Conservation (phyloP, 2,329 filamentous ascomycete genomes). For the Trematosphaeria pertusa region DNA sequence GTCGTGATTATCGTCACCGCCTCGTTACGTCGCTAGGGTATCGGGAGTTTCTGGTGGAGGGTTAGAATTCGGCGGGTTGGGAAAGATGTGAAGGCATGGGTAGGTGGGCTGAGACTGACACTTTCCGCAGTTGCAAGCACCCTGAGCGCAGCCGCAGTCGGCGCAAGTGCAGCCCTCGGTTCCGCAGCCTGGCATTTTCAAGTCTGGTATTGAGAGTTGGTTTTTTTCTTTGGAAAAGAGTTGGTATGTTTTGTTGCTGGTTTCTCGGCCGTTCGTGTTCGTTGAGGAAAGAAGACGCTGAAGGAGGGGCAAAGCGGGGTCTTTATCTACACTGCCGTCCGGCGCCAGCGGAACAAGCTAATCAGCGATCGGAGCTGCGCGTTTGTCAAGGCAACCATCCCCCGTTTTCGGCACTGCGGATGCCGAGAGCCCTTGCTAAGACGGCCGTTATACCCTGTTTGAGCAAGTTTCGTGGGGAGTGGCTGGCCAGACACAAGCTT, state of each 20-base stretch:
- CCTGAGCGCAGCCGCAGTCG: constrained; percentile 36
- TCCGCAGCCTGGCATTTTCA: constrained; percentile 41
- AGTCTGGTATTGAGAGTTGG: constrained; percentile 4
- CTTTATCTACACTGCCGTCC: constrained; percentile 7
- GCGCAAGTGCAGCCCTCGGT: constrained; percentile 35
- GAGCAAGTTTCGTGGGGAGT: constrained; percentile 24
- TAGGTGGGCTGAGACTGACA: constrained; percentile 10
- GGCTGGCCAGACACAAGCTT: too few species aligned
- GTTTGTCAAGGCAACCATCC: neutral
- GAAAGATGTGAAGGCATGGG: constrained; percentile 1
- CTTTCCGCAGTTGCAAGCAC: constrained; percentile 40
- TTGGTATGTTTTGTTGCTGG: constrained; percentile 1
- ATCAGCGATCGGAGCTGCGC: neutral
- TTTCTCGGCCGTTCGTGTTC: neutral
- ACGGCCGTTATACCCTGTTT: constrained; percentile 18
- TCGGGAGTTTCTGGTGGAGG: neutral
- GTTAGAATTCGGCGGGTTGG: too few species aligned
- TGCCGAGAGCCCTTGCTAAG: neutral
- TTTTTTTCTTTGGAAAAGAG: constrained; percentile 8
- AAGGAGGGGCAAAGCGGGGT: constrained; percentile 13
- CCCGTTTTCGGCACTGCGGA: neutral
- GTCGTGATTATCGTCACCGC: too few species aligned
- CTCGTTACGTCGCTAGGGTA: neutral
- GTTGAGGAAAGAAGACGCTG: constrained; percentile 3
- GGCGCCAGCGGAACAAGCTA: neutral